These are phyloP conservation scores for Nicotiana tomentosiformis DNA, from an alignment of 257 asterid genomes.

Conservation along the genomic window DNA sequence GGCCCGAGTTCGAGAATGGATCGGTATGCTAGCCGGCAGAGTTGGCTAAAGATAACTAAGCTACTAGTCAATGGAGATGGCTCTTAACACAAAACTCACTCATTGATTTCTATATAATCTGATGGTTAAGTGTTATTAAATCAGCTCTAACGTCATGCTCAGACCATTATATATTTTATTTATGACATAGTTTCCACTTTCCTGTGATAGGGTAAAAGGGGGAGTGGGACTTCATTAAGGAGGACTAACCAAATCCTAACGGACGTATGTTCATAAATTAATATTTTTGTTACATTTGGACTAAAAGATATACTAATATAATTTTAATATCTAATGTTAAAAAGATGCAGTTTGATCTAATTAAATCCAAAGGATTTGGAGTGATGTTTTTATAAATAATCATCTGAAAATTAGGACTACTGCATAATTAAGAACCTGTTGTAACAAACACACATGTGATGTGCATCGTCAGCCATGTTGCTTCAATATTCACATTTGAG, in stretches of 20 bases:
- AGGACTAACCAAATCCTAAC: neutral
- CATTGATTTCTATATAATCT: neutral
- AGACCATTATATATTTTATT: too few species aligned
- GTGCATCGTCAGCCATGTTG: constrained; percentile 54
- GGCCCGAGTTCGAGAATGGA: neutral
- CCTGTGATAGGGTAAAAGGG: neutral
- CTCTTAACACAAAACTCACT: neutral
- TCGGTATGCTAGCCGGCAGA: too few species aligned
- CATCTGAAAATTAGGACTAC: neutral
- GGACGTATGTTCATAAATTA: neutral
- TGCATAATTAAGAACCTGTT: neutral
- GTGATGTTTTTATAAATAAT: neutral
- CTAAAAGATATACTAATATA: neutral
- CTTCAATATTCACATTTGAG: constrained; percentile 22
- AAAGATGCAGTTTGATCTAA: neutral
- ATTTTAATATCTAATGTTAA: neutral
- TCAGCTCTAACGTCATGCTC: neutral
- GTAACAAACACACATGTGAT: constrained; percentile 42
- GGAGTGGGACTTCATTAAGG: neutral
- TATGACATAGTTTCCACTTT: too few species aligned
- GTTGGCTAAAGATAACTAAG: too few species aligned
- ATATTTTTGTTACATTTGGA: too few species aligned
- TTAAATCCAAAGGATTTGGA: neutral
- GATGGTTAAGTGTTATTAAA: too few species aligned
- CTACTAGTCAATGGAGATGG: too few species aligned